Conservation (phyloP, 2,329 filamentous ascomycete genomes). For the Ciborinia camelliae region DNA sequence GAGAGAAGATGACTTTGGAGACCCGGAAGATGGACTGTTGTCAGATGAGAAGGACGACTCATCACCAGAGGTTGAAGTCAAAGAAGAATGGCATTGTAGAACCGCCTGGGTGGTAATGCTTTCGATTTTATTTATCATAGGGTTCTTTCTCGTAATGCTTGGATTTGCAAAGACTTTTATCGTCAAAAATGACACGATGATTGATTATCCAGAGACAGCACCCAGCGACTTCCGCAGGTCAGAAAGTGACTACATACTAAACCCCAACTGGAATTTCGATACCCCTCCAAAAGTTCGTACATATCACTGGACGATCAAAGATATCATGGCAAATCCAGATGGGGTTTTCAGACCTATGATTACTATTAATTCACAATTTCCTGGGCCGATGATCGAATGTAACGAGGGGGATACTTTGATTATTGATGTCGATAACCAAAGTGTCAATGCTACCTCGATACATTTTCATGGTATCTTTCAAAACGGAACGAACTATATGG, state of each 20-base stretch:
- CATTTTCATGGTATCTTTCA: conserved; percentile 80
- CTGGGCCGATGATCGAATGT: conserved; percentile 67
- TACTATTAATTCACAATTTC: conserved; percentile 72
- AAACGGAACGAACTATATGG: conserved; percentile 71
- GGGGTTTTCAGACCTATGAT: conserved; percentile 57
- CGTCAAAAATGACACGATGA: conserved; percentile 10
- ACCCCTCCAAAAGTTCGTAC: conserved; percentile 50
- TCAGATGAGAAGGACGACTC: conserved; percentile 15
- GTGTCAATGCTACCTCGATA: conserved; percentile 60
- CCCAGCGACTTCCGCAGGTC: conserved; percentile 33
- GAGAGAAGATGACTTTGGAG: conserved; percentile 25
- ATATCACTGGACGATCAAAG: conserved; percentile 58
- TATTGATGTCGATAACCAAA: conserved; percentile 65
- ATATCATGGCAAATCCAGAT: conserved; percentile 58
- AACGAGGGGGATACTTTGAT: conserved; percentile 71
- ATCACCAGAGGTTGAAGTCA: conserved; percentile 25
- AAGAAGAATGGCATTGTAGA: conserved; percentile 35
- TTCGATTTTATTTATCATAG: conserved; percentile 26
- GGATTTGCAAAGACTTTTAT: conserved; percentile 32
- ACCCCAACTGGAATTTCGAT: conserved; percentile 53
- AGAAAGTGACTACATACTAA: conserved; percentile 54
- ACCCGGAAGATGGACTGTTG: conserved; percentile 22
- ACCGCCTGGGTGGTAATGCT: conserved; percentile 32
- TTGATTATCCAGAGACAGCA: conserved; percentile 22
- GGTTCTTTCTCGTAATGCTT: conserved; percentile 28